These are phyloP conservation scores for Talaromyces albobiverticillius DNA, from an alignment of 2,329 filamentous ascomycete genomes.

Conservation along the genomic window DNA sequence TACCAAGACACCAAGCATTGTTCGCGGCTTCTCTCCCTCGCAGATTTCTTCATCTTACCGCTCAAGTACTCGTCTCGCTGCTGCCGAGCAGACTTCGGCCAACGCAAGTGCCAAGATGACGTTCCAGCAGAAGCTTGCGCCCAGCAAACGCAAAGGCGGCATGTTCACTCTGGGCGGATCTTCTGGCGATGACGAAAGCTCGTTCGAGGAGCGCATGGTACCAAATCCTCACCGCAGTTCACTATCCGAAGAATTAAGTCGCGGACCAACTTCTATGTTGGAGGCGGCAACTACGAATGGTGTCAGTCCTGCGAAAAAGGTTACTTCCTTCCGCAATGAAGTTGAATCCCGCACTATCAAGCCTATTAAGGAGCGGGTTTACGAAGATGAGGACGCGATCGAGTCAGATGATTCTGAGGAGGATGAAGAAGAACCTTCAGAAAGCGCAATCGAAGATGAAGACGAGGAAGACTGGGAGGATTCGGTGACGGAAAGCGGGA, in stretches of 20 bases:
- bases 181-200: constrained; percentile 80
- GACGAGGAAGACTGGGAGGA: constrained; percentile 62
- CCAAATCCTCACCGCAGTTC: constrained; percentile 51
- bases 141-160: constrained; percentile 64
- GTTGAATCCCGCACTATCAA: constrained; percentile 66
- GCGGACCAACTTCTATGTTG: constrained; percentile 29
- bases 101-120: constrained; percentile 40
- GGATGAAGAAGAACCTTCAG: constrained; percentile 67
- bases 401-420: constrained; percentile 51
- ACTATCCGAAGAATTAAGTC: constrained; percentile 53
- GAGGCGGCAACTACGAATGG: constrained; percentile 6
- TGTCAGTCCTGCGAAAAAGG: constrained; percentile 60
- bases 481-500: constrained; percentile 75
- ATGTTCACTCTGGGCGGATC: constrained; percentile 75
- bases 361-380: constrained; percentile 56
- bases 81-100: constrained; percentile 39
- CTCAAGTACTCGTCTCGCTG: constrained; percentile 55
- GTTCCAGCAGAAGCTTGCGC: constrained; percentile 48
- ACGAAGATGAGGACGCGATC: constrained; percentile 57
- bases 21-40: constrained; percentile 82
- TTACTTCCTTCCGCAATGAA: constrained; percentile 76
- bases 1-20: constrained; percentile 64
- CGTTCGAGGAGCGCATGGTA: constrained; percentile 62
- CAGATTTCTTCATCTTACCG: constrained; percentile 68
- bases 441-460: constrained; percentile 76